Base-by-base conservation (phyloP, 2,329 filamentous ascomycete species). In the Lecanicillium sp. region DNA sequence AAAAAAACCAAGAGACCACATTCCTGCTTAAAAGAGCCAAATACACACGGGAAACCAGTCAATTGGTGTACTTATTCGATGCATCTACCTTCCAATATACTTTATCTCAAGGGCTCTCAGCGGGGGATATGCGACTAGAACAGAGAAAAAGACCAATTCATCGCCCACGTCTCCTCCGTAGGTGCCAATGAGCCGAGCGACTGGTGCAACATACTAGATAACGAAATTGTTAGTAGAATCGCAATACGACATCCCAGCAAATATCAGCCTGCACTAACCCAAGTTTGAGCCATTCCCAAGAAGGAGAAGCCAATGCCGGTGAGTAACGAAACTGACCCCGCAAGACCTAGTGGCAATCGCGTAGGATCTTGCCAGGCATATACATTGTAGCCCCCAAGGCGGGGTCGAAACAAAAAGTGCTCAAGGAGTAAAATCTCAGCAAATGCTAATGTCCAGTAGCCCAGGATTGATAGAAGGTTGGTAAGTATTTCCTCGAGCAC, bases 361-460 rank as follows among this genome's bases (percentile, higher is more conserved):
- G 36, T 33, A 5, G 45, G 42, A 15, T 48, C 41, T 16, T 49
- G 44, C 47, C 47, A 49, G 13, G 38, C 39, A 4, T 15, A 29
- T 17, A 49, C 32, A 16, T 49, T 30, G 27, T 49, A 49, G 33
- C 33, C 33, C 7, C 46, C 47, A 19, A 42, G 39, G 25, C 27
- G 35, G 2, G 42, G 46, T 3, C 47, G 47, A 29, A 46, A 49
- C 28, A 41, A 34, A 16, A 38, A 42, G 19, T 49, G 44, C 22
- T 49, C 47, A n/a, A 49, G 38, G 29, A 49, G 33, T 9, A 49
- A 40, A 19, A 49, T 44, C 12, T 42, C 31, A 14, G 44, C 45
- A 20, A 49, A 49, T 9, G 44, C 45, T 18, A 49, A 33, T 3
- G 47, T 49, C 47, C 47, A 49, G 29, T 49, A 46, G 4, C 48